Percentiles rank a stretch among this genome's conserved stretches.
phyloP scores from a whole-genome alignment of 2,329 filamentous ascomycete genomes.

The Trichocomaceae sp. region DNA sequence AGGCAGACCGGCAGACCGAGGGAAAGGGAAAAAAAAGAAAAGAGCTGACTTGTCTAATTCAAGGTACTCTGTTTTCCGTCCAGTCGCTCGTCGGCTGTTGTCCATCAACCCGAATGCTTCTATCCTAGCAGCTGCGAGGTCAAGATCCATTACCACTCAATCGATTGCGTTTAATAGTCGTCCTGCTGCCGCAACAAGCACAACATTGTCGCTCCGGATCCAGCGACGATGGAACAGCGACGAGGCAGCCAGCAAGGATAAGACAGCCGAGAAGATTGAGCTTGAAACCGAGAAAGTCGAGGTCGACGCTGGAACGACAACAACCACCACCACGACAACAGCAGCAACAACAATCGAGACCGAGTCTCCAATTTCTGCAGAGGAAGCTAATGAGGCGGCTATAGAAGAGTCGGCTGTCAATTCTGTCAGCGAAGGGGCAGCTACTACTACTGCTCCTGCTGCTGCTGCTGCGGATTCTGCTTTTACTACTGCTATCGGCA shows the following conservation, averaged over 20 bases:
- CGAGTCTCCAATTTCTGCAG: background rate
- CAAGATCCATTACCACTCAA: conserved; percentile 34
- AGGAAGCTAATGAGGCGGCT: conserved; percentile 4
- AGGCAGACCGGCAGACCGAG: too few species aligned
- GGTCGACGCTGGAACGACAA: conserved; percentile 1
- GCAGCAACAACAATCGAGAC: conserved; percentile 13
- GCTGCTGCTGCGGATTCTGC: conserved; percentile 1
- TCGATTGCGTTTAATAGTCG: conserved; percentile 19
- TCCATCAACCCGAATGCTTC: conserved; percentile 39
- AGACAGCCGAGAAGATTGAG: conserved; percentile 20
- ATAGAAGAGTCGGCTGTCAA: background rate
- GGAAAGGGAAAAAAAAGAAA: background rate
- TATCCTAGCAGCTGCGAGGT: conserved; percentile 32
- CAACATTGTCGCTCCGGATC: background rate
- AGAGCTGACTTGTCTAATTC: background rate
- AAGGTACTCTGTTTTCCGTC: conserved; percentile 52
- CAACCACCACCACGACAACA: conserved; percentile 10
- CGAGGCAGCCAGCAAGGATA: conserved; percentile 23
- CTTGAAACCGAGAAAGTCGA: background rate
- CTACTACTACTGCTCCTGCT: conserved; percentile 7
- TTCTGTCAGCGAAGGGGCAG: background rate
- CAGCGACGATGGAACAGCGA: conserved; percentile 47
- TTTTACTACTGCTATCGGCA: background rate
- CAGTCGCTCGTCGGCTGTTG: conserved; percentile 50
- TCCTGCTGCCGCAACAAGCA: background rate